A percentile compares a stretch with the other conserved stretches of the same genome.
phyloP scores from a whole-genome alignment of 441 rosid species.

The Erodium texanum region DNA sequence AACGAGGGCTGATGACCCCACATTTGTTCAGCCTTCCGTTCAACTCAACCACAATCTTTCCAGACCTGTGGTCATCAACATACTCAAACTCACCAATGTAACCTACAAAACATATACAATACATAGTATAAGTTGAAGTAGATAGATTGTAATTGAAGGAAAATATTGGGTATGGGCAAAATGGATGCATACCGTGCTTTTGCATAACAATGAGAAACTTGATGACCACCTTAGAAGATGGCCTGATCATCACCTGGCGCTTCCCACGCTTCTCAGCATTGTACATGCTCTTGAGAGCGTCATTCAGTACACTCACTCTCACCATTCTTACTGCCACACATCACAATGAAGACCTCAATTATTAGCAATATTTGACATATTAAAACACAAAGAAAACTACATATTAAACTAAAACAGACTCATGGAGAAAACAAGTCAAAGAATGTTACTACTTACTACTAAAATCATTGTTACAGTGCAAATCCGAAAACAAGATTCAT shows the following conservation, averaged over 20 bases:
- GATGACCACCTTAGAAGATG: conserved; percentile 22
- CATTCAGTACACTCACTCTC: conserved; percentile 24
- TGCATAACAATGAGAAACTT: conserved; percentile 26
- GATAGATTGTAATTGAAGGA: neutral
- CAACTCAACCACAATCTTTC: conserved; percentile 23
- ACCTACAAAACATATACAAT: conserved; percentile 5
- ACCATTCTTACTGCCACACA: conserved; percentile 14
- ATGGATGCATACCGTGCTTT: conserved; percentile 19
- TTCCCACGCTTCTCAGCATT: conserved; percentile 23
- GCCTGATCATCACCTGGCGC: conserved; percentile 24
- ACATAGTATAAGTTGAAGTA: too few species aligned
- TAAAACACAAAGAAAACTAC: too few species aligned
- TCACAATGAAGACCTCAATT: too few species aligned
- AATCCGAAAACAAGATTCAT: too few species aligned
- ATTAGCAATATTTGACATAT: too few species aligned
- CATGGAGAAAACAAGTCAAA: too few species aligned
- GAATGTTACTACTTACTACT: too few species aligned
- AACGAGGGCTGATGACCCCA: conserved; percentile 12
- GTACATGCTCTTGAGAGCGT: conserved; percentile 27
- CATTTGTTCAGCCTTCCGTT: conserved; percentile 27
- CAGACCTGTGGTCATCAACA: conserved; percentile 25
- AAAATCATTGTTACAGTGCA: too few species aligned
- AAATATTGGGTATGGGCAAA: too few species aligned
- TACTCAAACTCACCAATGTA: conserved; percentile 25
- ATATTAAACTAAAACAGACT: too few species aligned